Base-by-base conservation (phyloP, 164 flowering plant genomes). In the Annona squamosa region DNA sequence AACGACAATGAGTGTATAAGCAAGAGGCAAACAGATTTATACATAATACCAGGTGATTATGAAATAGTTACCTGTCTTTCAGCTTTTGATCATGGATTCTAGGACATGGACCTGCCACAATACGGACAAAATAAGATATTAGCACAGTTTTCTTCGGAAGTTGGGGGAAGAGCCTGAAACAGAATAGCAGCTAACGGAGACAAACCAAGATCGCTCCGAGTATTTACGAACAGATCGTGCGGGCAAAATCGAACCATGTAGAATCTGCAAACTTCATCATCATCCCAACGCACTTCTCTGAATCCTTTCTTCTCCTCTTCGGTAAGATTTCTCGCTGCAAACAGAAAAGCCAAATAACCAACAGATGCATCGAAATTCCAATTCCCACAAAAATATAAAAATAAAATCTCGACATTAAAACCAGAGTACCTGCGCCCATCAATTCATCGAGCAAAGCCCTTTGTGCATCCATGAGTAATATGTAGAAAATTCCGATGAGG, bases 181-280 rank as follows among this genome's bases (percentile, higher is more conserved):
- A 71, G 18, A 59, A 44, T 73, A 52, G 17, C 59, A 52, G 59
- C 13, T 46, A 41, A n/a, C 5, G 46, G 62, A 73, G 44, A 81
- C 86, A 18, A 65, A 94, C 99, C 99, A 1, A 96, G 91, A 84
- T 96, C 99, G 75, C 99, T 96, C 7, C 89, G 85, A 7, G 99
- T 96, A 77, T 93, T 96, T 77, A 96, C 94, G 75, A 96, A 96
- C 81, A 96, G 85, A 82, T 96, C 99, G 65, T 96, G 99, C 16
- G 99, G 99, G 75, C 99, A 96, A 77, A 96, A 93, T 3, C 98
- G 87, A 77, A 93, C 90, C 99, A 96, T 96, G 73, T 88, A 96
- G 70, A 76, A 85, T 16, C 83, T 86, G 70, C 99, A 95, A 72
- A 91, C 99, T 72, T 96, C 99, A 81, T 88, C 92, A 77, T 88